Evolutionary conservation across 2,329 filamentous ascomycete species (phyloP).

Genomic region (Aschersonia sp.): DNA sequence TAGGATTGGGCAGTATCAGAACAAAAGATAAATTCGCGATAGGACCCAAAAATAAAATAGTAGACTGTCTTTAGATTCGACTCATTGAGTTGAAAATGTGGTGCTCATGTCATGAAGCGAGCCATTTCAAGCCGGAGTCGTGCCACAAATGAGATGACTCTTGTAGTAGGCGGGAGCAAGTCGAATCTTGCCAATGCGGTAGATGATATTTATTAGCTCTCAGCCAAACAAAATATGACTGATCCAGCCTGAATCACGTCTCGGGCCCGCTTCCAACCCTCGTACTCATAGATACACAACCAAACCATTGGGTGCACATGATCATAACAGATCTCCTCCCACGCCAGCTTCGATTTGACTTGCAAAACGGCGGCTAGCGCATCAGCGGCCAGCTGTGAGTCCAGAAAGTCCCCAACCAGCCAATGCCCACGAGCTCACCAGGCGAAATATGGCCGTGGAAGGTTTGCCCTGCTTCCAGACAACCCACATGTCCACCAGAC

Average conservation of each 20-base stretch:
- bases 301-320: not conserved
- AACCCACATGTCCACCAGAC: conserved; percentile 4
- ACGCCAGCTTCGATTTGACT: not conserved
- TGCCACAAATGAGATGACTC: not conserved
- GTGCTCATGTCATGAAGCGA: not conserved
- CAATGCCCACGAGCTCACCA: conserved; percentile 3
- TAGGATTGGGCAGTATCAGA: not conserved
- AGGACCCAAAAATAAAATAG: not conserved
- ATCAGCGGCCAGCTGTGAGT: conserved; percentile 2
- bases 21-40: not conserved
- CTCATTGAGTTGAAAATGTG: not conserved
- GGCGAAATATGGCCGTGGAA: conserved; percentile 4
- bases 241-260: not conserved
- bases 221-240: not conserved
- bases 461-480: conserved; percentile 5
- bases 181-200: not conserved
- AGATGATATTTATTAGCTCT: not conserved
- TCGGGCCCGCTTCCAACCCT: not conserved
- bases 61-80: not conserved
- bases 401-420: conserved; percentile 3
- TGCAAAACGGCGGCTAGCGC: not conserved
- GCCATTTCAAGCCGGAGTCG: not conserved
- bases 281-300: not conserved
- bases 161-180: not conserved
- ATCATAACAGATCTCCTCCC: not conserved